A percentile compares a stretch with the other conserved stretches of the same genome.
These are phyloP conservation scores for Stramenopiles sp. DNA, from an alignment of 352 stramenopile genomes.

Conservation along the genomic window DNA sequence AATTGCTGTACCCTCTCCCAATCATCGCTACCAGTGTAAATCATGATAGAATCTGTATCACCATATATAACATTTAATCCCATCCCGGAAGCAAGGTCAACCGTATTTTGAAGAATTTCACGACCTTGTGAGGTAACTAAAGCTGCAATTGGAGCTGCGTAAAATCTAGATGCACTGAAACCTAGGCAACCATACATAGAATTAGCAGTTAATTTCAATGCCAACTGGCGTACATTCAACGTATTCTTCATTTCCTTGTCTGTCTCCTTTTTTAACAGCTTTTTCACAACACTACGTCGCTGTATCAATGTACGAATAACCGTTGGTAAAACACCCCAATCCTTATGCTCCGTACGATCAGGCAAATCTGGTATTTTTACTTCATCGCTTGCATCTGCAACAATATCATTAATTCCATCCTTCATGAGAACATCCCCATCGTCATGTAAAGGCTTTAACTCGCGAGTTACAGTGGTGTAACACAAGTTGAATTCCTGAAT, in stretches of 20 bases:
- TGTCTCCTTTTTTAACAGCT: constrained; percentile 78
- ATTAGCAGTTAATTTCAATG: constrained; percentile 98
- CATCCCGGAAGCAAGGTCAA: constrained; percentile 69
- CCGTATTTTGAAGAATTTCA: constrained; percentile 90
- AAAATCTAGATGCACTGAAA: constrained; percentile 94
- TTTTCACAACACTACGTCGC: constrained; percentile 89
- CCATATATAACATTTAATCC: constrained; percentile 98
- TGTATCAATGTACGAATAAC: constrained; percentile 94
- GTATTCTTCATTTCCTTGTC: constrained; percentile 52
- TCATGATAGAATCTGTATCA: constrained; percentile 99
- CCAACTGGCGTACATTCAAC: constrained; percentile 96
- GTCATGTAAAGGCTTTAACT: constrained; percentile 32
- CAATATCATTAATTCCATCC: constrained; percentile 47
- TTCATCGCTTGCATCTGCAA: constrained; percentile 26
- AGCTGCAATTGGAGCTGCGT: constrained; percentile 90
- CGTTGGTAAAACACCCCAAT: constrained; percentile 64
- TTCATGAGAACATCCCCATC: constrained; percentile 25
- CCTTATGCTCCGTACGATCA: background rate
- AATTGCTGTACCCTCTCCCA: constrained; percentile 75
- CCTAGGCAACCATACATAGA: constrained; percentile 99
- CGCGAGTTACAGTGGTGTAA: constrained; percentile 90
- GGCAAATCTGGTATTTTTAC: background rate
- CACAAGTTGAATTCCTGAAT: constrained; percentile 99
- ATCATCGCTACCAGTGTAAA: constrained; percentile 74
- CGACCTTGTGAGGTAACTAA: constrained; percentile 95